Evolutionary conservation across 164 flowering plant species (phyloP), one percentile per base, ranked within the genome.

Genomic region (Berberis thunbergii): DNA sequence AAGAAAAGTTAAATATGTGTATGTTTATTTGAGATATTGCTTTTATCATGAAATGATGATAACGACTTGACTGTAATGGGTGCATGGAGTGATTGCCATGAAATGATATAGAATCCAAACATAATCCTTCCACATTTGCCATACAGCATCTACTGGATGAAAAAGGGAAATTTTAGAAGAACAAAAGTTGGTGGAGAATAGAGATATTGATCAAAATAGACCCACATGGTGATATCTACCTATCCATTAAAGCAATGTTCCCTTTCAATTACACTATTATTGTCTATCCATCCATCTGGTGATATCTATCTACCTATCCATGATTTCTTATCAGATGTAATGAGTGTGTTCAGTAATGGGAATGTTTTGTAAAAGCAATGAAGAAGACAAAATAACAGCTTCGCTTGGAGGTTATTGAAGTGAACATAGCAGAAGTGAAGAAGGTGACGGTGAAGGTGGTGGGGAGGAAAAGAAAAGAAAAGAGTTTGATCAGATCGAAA

Each of bases 51-150:
- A 26, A 26, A 26, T 26, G 26, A 26, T 26, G 26, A 26, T 26
- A 26, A 26, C 26, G 26, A 26, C 26, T 26, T 26, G 26, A 26
- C 26, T 26, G 26, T 26, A 26, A 26, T 26, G 26, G 26, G 26
- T 26, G 26, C 26, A 26, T 26, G 26, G 26, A 26, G 26, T 26
- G 26, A 26, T 26, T 26, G 26, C 26, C 26, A 26, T 26, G 26
- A 64, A 65, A 61, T 54, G 61, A 61, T 70, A 59, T 45, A 64
- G 69, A 65, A 66, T 66, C 73, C 57, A 66, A 62, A 41, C 65
- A 49, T 57, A 58, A 62, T 66, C 60, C 44, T 13, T 26, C 26
- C 26, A 26, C 26, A 26, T 26, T 57, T 49, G 66, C 26, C 56
- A 54, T 62, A 67, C 70, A 41, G 57, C 59, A 63, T 66, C 69